phyloP scores from a whole-genome alignment of 2,329 filamentous ascomycete genomes.

The Diplocarpon mali region DNA sequence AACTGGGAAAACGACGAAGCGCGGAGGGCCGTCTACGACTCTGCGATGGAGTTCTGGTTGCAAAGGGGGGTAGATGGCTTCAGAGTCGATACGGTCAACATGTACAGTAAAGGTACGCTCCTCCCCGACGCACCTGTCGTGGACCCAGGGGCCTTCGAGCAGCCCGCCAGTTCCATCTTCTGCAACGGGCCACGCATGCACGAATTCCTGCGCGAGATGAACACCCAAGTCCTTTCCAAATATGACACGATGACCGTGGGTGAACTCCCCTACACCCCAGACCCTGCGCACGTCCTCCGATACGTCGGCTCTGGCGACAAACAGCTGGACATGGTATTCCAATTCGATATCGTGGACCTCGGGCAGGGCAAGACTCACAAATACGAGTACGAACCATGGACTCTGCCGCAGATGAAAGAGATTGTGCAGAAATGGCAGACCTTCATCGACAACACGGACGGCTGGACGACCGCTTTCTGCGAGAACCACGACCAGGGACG shows the following conservation, averaged over 20 bases:
- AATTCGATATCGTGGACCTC: conserved; percentile 53
- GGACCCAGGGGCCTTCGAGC: conserved; percentile 33
- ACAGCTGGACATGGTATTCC: conserved; percentile 61
- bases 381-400: conserved; percentile 35
- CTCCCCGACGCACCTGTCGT: conserved; percentile 48
- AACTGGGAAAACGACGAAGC: conserved; percentile 70
- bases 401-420: conserved; percentile 37
- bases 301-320: conserved; percentile 48
- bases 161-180: conserved; percentile 45
- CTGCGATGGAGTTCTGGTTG: conserved; percentile 70
- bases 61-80: conserved; percentile 62
- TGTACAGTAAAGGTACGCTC: conserved; percentile 52
- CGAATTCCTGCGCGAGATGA: conserved; percentile 58
- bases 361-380: conserved; percentile 45
- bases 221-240: conserved; percentile 40
- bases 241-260: conserved; percentile 63
- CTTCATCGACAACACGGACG: conserved; percentile 40
- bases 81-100: conserved; percentile 65
- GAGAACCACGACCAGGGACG: conserved; percentile 55
- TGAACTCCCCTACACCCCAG: conserved; percentile 53
- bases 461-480: conserved; percentile 48
- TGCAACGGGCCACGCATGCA: conserved; percentile 60
- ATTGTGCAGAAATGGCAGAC: conserved; percentile 39
- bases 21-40: conserved; percentile 57
- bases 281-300: conserved; percentile 42